Evolutionary conservation across 805 yeast genomes (phyloP), one percentile per base, ranked within the genome.

Genomic region (Wickerhamiella musiphila): DNA sequence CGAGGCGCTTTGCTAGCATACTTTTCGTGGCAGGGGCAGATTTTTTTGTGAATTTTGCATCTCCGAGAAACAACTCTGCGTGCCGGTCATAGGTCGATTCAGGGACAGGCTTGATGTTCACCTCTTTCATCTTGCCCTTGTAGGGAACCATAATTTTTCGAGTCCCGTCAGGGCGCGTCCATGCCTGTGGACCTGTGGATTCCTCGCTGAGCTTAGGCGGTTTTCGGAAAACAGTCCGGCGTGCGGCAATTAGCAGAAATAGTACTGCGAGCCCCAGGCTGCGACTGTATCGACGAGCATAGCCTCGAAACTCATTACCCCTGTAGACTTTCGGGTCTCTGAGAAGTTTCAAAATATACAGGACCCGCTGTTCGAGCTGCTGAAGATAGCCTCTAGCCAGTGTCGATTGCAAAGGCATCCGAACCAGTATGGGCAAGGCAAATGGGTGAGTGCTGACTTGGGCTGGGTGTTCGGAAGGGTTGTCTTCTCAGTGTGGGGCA

Each of bases 61-160:
- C 11, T 6, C 14, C 16, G 4, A 36, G 17, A 23, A 45, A 45
- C 18, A 34, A 24, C 18, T 39, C 34, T 26, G 31, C 32, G 32
- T 45, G 45, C 11, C 31, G 32, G 13, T 45, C 47, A 20, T 36
- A 37, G 11, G 35, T 36, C 26, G 24, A 31, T 9, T 27, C 23
- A 8, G 34, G 16, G 11, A 39, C 33, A 7, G 35, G 36, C 24
- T 17, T 15, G 10, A 43, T 33, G 3, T 9, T 15, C 5, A 40
- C 38, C 6, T 24, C 21, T 15, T 34, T 26, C 11, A 29, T 19
- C 19, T 32, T 26, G 18, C 24, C 27, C 23, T 37, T 36, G 22
- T 40, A 37, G 10, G 46, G 44, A 4, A 40, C 42, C 42, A 42
- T 35, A 8, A 40, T 26, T 22, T 33, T 36, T 6, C 38, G 27